Base-by-base conservation (phyloP, 176 grass and related monocot species). In the Eragrostis nindensis region DNA sequence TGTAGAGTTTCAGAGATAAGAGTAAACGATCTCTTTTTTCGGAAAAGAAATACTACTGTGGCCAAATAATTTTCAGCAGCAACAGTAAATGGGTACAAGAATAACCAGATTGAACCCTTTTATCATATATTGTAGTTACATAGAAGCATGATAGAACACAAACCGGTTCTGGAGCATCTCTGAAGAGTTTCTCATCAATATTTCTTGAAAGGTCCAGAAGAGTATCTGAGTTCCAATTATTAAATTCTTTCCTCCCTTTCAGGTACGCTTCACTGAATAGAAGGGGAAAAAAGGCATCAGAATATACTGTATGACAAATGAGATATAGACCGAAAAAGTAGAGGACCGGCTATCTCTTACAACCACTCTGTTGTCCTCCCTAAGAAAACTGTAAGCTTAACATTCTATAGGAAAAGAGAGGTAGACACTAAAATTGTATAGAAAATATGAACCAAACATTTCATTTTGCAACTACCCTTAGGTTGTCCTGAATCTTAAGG, bases 131-230 rank as follows among this genome's bases (percentile, higher is more conserved):
- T n/a, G n/a, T n/a, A n/a, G n/a, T n/a, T n/a, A n/a, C n/a, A 73
- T 44, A 40, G 27, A 48, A 79, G 32, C 30, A 79, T 42, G 8
- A 88, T 59, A 63, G 5, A 88, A 67, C 43, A 74, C 81, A 75
- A 48, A 88, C 86, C 80, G 50, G 14, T 52, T 68, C 62, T 70
- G 61, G 75, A 36, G 86, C 75, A 2, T 43, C 45, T 14, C 24
- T 50, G 63, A 25, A 84, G 78, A 88, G 81, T 5, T 68, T 45
- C n/a, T 68, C 68, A 30, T 88, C 86, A 25, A 88, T 84, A n/a
- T 8, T 25, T 80, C 38, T 84, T 44, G 80, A 68, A 68, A 61
- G 21, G 43, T 38, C 10, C 41, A 10, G 3, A 68, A 84, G n/a
- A n/a, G n/a, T 18, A 73, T 73, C 41, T 43, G 29, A 61, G 49